Evolutionary conservation across 169 alveolate genomes (phyloP).

Genomic region (Cryptosporidium felis): DNA sequence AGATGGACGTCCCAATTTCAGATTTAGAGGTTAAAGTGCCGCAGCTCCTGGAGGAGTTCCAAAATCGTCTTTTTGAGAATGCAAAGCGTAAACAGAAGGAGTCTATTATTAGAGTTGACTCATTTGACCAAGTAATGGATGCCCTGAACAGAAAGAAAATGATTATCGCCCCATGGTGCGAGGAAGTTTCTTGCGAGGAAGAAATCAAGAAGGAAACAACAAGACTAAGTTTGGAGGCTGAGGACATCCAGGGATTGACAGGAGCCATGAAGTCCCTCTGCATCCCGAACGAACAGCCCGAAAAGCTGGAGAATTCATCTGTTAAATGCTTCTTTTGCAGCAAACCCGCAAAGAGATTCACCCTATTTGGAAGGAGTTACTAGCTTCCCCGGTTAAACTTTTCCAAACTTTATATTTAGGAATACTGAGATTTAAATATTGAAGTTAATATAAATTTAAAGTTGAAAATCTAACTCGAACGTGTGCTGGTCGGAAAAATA

Average conservation of each 20-base stretch:
- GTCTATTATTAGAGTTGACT: slow-evolving; percentile 74
- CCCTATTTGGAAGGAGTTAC: slow-evolving; percentile 95
- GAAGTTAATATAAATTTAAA: background rate
- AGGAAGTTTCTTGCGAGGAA: slow-evolving; percentile 81
- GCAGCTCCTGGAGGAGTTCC: slow-evolving; percentile 78
- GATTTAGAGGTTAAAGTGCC: slow-evolving; percentile 73
- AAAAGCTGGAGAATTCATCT: slow-evolving; percentile 84
- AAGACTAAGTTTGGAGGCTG: slow-evolving; percentile 66
- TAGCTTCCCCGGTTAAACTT: slow-evolving; percentile 67
- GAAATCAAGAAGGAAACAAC: slow-evolving; percentile 79
- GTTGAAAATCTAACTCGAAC: background rate
- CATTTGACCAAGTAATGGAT: slow-evolving; percentile 83
- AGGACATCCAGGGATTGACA: slow-evolving; percentile 77
- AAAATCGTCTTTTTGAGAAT: slow-evolving; percentile 73
- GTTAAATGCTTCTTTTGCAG: slow-evolving; percentile 96
- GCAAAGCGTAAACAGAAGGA: slow-evolving; percentile 79
- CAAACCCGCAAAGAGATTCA: slow-evolving; percentile 89
- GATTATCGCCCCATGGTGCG: slow-evolving; percentile 91
- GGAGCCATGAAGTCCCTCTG: slow-evolving; percentile 97
- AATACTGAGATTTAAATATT: background rate
- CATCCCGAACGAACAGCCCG: slow-evolving; percentile 93
- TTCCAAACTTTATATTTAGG: background rate
- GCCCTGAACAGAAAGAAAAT: slow-evolving; percentile 82
- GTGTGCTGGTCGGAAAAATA: background rate
- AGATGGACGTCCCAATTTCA: slow-evolving; percentile 79